Evolutionary conservation across 768 basidiomycete species (phyloP).

Genomic region (Panellus pusillus): DNA sequence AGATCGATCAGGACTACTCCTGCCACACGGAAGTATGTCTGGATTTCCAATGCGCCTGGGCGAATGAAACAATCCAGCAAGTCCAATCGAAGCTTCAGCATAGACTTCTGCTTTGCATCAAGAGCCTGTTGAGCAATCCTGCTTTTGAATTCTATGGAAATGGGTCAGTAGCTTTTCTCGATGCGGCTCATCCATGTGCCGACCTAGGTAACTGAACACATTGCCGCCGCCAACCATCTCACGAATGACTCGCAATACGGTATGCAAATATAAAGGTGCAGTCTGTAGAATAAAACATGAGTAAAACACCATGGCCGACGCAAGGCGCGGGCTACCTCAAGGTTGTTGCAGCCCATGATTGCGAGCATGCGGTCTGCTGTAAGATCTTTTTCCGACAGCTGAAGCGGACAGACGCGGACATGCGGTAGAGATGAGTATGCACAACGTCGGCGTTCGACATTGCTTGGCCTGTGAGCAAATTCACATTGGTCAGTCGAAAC

Average conservation of each 20-base stretch:
- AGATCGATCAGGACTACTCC: slow-evolving; percentile 51
- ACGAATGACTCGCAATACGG: slow-evolving; percentile 12
- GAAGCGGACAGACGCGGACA: slow-evolving; percentile 42
- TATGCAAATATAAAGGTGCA: slow-evolving; percentile 23
- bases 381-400: slow-evolving; percentile 44
- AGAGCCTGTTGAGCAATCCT: slow-evolving; percentile 38
- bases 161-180: slow-evolving; percentile 15
- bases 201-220: slow-evolving; percentile 4
- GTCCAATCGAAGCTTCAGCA: slow-evolving; percentile 47
- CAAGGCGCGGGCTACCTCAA: slow-evolving; percentile 7
- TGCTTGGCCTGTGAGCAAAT: slow-evolving; percentile 12
- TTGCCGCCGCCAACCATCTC: background rate
- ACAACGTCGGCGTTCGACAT: slow-evolving; percentile 9
- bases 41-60: slow-evolving; percentile 6
- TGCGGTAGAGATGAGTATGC: slow-evolving; percentile 18
- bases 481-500: background rate
- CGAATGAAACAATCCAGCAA: slow-evolving; percentile 45
- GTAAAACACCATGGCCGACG: background rate
- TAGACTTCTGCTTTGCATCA: slow-evolving; percentile 37
- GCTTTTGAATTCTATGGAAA: slow-evolving; percentile 33
- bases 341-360: slow-evolving; percentile 44
- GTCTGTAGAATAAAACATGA: slow-evolving; percentile 6
- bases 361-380: slow-evolving; percentile 51
- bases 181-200: slow-evolving; percentile 29
- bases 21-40: slow-evolving; percentile 38